These are phyloP conservation scores for Pichia gijzeniarum DNA, from an alignment of 805 yeast genomes.

Conservation along the genomic window DNA sequence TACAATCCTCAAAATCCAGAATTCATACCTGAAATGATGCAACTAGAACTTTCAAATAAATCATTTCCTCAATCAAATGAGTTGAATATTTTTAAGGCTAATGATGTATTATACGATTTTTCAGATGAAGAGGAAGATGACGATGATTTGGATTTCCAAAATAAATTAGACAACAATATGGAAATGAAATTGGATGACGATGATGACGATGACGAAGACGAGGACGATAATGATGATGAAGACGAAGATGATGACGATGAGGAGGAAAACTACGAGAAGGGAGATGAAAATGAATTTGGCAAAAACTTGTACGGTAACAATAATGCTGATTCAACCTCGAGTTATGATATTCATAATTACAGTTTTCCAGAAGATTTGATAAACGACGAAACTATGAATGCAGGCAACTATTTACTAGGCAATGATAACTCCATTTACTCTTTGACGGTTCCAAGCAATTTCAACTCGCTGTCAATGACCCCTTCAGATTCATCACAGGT, in stretches of 20 bases:
- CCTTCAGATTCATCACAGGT: too few relatives aligned
- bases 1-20: conserved; percentile 24
- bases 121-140: conserved; percentile 30
- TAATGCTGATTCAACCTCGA: not conserved
- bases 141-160: conserved; percentile 23
- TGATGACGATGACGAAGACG: conserved; percentile 9
- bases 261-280: too few relatives aligned
- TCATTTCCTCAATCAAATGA: conserved; percentile 29
- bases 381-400: conserved; percentile 19
- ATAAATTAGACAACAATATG: conserved; percentile 23
- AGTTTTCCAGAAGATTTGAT: not conserved
- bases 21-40: conserved; percentile 23
- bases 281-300: too few relatives aligned
- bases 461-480: conserved; percentile 1
- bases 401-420: conserved; percentile 15
- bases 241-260: too few relatives aligned
- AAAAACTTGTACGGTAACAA: too few relatives aligned
- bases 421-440: conserved; percentile 23
- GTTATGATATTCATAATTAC: not conserved
- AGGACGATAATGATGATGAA: too few relatives aligned
- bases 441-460: conserved; percentile 21
- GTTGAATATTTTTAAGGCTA: conserved; percentile 27
- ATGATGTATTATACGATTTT: conserved; percentile 27
- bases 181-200: conserved; percentile 21
- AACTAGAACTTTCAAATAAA: conserved; percentile 23